phyloP scores from a whole-genome alignment of 768 basidiomycete species.

The Ephemerocybe angulata region DNA sequence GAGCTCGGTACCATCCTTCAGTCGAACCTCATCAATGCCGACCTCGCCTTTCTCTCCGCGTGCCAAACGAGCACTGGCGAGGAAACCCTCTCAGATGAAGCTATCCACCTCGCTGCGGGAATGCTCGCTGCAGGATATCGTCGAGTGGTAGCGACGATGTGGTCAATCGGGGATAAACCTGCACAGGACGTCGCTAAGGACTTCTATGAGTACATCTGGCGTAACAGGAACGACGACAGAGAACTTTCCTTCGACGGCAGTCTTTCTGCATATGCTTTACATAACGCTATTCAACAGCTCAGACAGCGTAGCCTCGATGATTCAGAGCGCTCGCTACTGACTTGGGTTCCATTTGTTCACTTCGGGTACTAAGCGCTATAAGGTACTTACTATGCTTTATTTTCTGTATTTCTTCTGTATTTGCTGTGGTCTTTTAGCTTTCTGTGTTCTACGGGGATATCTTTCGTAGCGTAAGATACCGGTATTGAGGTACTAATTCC shows the following conservation, averaged over 20 bases:
- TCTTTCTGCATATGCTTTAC: constrained; percentile 15
- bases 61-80: constrained; percentile 2
- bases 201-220: constrained; percentile 22
- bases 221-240: neutral
- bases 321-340: neutral
- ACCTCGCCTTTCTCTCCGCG: constrained; percentile 1
- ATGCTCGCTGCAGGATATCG: constrained; percentile 3
- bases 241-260: neutral
- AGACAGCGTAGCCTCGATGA: constrained; percentile 3
- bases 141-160: constrained; percentile 26
- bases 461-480: too few relatives aligned
- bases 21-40: neutral
- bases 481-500: too few relatives aligned
- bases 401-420: too few relatives aligned
- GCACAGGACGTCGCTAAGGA: constrained; percentile 25
- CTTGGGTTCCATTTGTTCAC: neutral
- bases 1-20: neutral
- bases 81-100: neutral
- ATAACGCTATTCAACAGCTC: constrained; percentile 19
- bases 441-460: too few relatives aligned
- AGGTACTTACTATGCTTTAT: too few relatives aligned
- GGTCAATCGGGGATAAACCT: constrained; percentile 31
- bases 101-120: neutral
- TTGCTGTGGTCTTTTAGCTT: too few relatives aligned
- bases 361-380: constrained; percentile 1